A percentile compares a stretch with the other conserved stretches of the same genome.
These are phyloP conservation scores for Vinca minor DNA, from an alignment of 257 asterid genomes.

Conservation along the genomic window DNA sequence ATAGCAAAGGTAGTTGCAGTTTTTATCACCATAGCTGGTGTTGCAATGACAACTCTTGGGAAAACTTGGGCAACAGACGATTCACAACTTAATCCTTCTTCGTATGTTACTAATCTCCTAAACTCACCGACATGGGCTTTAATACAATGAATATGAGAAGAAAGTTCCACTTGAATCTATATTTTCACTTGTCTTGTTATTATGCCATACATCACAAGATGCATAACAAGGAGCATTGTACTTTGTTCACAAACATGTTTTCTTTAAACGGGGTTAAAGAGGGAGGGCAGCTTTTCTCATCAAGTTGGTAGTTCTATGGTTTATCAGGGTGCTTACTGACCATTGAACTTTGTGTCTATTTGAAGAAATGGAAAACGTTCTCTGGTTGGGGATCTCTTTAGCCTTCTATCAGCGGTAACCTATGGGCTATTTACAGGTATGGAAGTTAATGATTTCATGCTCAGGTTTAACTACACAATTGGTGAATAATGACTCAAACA, in stretches of 20 bases:
- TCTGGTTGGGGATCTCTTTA: constrained; percentile 87
- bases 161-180: background rate
- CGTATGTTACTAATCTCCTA: constrained; percentile 36
- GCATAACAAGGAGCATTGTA: background rate
- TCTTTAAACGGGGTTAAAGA: background rate
- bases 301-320: constrained; percentile 28
- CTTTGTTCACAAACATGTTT: background rate
- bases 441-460: constrained; percentile 12
- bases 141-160: background rate
- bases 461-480: background rate
- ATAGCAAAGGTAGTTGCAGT: constrained; percentile 78
- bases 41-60: constrained; percentile 86
- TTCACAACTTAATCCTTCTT: constrained; percentile 41
- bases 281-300: constrained; percentile 14
- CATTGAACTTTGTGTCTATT: constrained; percentile 36
- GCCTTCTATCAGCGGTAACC: constrained; percentile 80
- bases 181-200: no score
- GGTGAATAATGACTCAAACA: constrained; percentile 3
- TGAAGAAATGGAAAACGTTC: constrained; percentile 69
- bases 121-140: constrained; percentile 9
- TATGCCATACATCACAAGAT: background rate
- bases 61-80: constrained; percentile 98
- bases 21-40: constrained; percentile 86
- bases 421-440: constrained; percentile 92
- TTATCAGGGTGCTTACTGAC: constrained; percentile 50